Evolutionary conservation across 108 stramenopile genomes (phyloP).

Genomic region (Mediolabrus comicus): DNA sequence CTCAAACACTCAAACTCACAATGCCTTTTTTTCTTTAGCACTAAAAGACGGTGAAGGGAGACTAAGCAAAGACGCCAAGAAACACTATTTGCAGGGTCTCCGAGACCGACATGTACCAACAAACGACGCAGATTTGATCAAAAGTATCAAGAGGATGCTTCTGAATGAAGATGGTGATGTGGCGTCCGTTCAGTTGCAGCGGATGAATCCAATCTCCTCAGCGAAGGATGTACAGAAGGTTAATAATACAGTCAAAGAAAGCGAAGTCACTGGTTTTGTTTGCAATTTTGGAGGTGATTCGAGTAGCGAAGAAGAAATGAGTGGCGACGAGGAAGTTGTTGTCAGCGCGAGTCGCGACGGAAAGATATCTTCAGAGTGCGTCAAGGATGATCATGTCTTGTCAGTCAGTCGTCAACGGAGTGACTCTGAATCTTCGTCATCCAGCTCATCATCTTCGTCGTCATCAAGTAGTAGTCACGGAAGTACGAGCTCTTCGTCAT

Average conservation of each 20-base stretch:
- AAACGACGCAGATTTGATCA: neutral
- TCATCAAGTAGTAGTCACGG: neutral
- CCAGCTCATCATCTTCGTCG: neutral
- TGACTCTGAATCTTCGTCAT: neutral
- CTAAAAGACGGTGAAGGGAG: conserved; percentile 49
- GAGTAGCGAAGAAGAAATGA: neutral
- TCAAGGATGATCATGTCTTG: neutral
- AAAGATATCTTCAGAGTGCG: neutral
- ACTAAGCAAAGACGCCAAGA: conserved; percentile 46
- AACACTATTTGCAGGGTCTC: conserved; percentile 29
- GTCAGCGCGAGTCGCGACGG: neutral
- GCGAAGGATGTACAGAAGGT: neutral
- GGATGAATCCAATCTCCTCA: neutral
- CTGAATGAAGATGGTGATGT: neutral
- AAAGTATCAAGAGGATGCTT: neutral
- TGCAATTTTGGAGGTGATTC: neutral
- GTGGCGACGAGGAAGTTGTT: neutral
- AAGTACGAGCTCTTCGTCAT: neutral
- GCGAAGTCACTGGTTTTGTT: neutral
- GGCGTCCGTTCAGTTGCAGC: neutral
- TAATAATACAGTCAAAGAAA: neutral
- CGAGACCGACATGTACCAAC: neutral
- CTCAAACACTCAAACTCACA: too few relatives aligned
- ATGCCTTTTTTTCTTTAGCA: too few relatives aligned
- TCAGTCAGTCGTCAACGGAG: neutral